Conservation (phyloP, 305 asterid genomes). For the Coffea humblotiana region DNA sequence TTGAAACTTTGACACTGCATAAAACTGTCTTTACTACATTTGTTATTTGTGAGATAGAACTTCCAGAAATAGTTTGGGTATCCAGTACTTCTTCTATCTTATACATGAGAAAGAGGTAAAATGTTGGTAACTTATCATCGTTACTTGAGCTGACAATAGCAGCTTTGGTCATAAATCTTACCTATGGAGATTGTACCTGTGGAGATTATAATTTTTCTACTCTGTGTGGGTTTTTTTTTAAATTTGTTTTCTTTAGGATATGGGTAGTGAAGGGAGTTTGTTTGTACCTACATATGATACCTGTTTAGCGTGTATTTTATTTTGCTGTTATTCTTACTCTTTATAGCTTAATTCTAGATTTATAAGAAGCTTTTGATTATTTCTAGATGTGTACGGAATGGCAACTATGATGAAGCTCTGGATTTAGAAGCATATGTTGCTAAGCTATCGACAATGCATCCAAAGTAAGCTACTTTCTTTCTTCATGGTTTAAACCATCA, state of each 20-base stretch:
- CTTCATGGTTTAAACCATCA: conserved; percentile 23
- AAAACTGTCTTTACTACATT: neutral
- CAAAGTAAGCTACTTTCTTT: conserved; percentile 58
- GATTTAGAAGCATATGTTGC: conserved; percentile 85
- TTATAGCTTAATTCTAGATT: conserved; percentile 6
- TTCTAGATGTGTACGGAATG: conserved; percentile 83
- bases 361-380: conserved; percentile 16
- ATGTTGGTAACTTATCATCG: neutral
- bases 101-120: neutral
- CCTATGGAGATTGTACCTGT: neutral
- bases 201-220: neutral
- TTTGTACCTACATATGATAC: neutral
- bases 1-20: neutral
- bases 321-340: neutral
- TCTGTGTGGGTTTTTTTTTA: neutral
- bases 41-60: neutral
- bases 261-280: neutral
- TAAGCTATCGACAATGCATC: conserved; percentile 86
- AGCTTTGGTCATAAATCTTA: neutral
- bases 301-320: neutral
- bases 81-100: neutral
- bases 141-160: neutral
- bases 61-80: neutral
- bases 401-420: conserved; percentile 93
- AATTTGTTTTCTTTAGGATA: neutral